Evolutionary conservation across 176 grass and related monocot genomes (phyloP), one percentile per base, ranked within the genome.

Genomic region (barley (Hordeum vulgare)): DNA sequence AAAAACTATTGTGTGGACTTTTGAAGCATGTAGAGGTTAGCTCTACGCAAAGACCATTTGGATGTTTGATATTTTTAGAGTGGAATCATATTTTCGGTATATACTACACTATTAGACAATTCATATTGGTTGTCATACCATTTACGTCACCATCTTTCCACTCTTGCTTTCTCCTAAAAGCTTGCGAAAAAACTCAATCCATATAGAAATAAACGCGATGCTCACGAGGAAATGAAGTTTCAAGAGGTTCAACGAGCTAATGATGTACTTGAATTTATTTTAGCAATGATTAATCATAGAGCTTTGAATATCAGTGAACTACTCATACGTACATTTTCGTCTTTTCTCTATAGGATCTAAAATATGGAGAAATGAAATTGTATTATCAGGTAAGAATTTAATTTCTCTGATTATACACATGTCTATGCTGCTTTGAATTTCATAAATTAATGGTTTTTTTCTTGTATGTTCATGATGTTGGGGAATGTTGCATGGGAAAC

Each of bases 151-250:
- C 6, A 31, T 75, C 15, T 66, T 23, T 70, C 7, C 42, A 11
- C 54, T 24, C 83, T 61, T 47, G 53, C 63, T 58, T 75, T 61
- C 7, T 31, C 14, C 68, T 61, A 85, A 85, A 80, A 98, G 95
- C 95, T 98, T 76, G 95, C 92, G 0, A 98, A 98, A 77, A 93
- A 95, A 87, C 92, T 98, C 31, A 92, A 98, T 88, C 95, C 95
- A 21, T 93, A 98, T 77, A 95, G 90, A 62, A 98, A 98, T 82
- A 98, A 95, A 64, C 87, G 77, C 67, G 96, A 98, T 81, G 73
- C 84, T 35, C 85, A 98, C 71, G 93, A 93, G 26, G 96, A 98
- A 74, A 92, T 39, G 73, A 98, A 98, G 77, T 98, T 98, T 84
- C 96, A 98, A 86, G 96, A 98, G 90, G 96, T 98, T 81, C 92